A percentile compares a stretch with the other conserved stretches of the same genome.
Conservation (phyloP, 345 rosid genomes). For the Eucalyptus lansdowneana region DNA sequence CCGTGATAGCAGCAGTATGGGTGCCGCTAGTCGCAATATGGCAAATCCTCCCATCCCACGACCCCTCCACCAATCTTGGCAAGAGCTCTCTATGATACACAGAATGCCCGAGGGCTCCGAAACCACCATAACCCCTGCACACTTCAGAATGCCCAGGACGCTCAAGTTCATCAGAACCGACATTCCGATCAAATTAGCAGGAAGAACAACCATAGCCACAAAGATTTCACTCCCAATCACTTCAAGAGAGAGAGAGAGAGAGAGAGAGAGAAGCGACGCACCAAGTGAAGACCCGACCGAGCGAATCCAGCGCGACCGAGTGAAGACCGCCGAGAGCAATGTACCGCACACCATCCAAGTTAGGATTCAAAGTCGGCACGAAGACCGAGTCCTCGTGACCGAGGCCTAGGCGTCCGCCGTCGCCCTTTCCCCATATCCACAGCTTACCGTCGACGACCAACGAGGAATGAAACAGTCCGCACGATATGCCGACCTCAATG, state of each 20-base stretch:
- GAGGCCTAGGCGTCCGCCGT: conserved; percentile 84
- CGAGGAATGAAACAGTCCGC: conserved; percentile 83
- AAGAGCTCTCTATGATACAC: conserved; percentile 78
- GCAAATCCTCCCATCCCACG: conserved; percentile 36
- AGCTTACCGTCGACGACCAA: conserved; percentile 44
- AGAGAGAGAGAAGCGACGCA: conserved; percentile 9
- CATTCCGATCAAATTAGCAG: background rate
- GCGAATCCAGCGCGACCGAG: conserved; percentile 63
- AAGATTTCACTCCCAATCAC: background rate
- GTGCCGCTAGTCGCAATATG: conserved; percentile 79
- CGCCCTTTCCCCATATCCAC: conserved; percentile 96
- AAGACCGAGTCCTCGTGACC: conserved; percentile 73
- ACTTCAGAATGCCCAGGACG: conserved; percentile 19
- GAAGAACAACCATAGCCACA: background rate
- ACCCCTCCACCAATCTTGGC: conserved; percentile 74
- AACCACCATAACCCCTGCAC: conserved; percentile 93
- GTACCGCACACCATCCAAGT: conserved; percentile 34
- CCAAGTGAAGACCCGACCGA: conserved; percentile 74
- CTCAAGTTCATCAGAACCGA: background rate
- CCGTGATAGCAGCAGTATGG: conserved; percentile 75
- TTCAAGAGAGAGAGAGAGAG: background rate
- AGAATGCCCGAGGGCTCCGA: conserved; percentile 90
- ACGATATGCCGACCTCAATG: conserved; percentile 47
- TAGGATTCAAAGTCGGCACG: conserved; percentile 56
- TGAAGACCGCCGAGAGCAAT: conserved; percentile 84